Base-by-base conservation (phyloP, 1,284 basidiomycete genomes). In the Malassezia obtusa region DNA sequence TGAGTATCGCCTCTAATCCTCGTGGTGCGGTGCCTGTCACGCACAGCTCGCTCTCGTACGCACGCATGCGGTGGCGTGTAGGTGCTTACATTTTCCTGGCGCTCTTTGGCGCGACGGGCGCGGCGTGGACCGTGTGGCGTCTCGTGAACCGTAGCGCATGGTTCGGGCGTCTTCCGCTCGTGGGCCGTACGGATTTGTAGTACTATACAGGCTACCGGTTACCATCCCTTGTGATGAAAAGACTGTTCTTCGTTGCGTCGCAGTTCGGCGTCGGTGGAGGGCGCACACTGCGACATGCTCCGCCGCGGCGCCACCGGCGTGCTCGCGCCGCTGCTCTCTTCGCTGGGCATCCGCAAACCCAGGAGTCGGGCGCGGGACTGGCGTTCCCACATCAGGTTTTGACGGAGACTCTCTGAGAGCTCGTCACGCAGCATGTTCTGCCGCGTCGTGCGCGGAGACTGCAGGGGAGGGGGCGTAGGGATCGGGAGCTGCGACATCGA, bases 371-470 rank as follows among this genome's bases (percentile, higher is more conserved):
- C 62, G 11, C 71, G 60, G 31, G 61, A 70, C 50, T 74, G 70
- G 10, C 88, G 80, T 68, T 89, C 86, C 87, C 88, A 89, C 5
- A 91, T 75, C 61, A 92, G 68, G 64, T 90, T 87, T 45, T 84
- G 78, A 19, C 89, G 78, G 56, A 92, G 75, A 58, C 83, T 85
- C 76, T 91, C 89, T 41, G 85, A 85, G 68, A 92, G 78, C 75
- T 92, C 89, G 21, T 83, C 84, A 52, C 82, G 79, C 45, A 91
- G 78, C 86, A 91, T 90, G 64, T 82, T 80, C 44, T 85, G 79
- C 4, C 88, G 80, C 15, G 86, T 89, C 32, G 89, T 88, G 26
- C 85, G 81, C 0, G 89, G 89, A 1, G 87, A 86, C 62, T 84
- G 84, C 0, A 87, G 85, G 25, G 80, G 77, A 0, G 82, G 79